Base-by-base conservation (phyloP, 306 rosid genomes). In the Ceratonia siliqua region DNA sequence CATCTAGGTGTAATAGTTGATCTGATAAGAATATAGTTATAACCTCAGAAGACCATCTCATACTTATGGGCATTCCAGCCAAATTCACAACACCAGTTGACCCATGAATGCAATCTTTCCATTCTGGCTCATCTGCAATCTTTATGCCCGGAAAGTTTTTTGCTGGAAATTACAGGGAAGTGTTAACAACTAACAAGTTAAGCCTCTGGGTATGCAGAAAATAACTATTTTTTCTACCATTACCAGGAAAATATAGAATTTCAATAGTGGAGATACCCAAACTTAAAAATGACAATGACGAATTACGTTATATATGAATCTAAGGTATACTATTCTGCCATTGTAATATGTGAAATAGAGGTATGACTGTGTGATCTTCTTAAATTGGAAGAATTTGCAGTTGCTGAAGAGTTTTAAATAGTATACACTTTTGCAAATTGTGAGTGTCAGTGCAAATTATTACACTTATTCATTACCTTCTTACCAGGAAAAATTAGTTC, bases 11-110 rank as follows among this genome's bases (percentile, higher is more conserved):
- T 10, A 35, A 56, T 46, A 70, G 71, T 49, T 42, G 65, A 55
- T 68, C 62, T 39, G 13, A 78, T 62, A 68, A 74, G 67, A 64
- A 79, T 41, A 71, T 53, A 70, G 69, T 25, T 65, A 73, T 67
- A 76, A 91, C 99, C 96, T 92, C 99, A 62, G 89, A 71, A 79
- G 98, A 89, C 99, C 99, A 95, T 82, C 99, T 84, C 61, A 92
- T 92, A 72, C 98, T 90, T 57, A 95, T 95, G 73, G 99, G 97
- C 82, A 95, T 6, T 73, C 99, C 99, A 32, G 98, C 99, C 84
- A 95, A 85, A 85, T 95, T 95, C 65, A 95, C 98, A 62, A 95
- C 90, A 25, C 99, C 97, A 3, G 86, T 82, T 52, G 98, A 92
- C 73, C 88, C 90, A 55, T 85, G 88, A 80, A 95, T 87, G 79